Conservation (phyloP, 1,139 yeast genomes). For the Pichia sp. region DNA sequence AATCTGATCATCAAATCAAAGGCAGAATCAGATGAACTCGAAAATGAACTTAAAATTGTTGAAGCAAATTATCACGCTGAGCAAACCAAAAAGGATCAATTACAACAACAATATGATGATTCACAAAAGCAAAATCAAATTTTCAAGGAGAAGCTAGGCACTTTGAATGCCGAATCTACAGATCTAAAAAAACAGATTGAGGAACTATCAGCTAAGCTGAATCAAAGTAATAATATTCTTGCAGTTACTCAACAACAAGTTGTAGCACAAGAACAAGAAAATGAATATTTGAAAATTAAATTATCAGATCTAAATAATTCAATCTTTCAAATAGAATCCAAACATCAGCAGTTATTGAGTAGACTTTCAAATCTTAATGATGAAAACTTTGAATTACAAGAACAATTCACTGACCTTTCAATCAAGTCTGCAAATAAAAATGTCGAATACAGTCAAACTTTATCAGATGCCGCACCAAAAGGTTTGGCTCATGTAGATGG, state of each 20-base stretch:
- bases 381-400: slow-evolving; percentile 31
- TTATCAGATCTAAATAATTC: slow-evolving; percentile 38
- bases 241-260: slow-evolving; percentile 66
- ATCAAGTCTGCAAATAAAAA: slow-evolving; percentile 29
- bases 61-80: slow-evolving; percentile 78
- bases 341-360: slow-evolving; percentile 26
- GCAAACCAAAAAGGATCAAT: slow-evolving; percentile 56
- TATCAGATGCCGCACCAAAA: slow-evolving; percentile 25
- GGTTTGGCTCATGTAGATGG: slow-evolving; percentile 24
- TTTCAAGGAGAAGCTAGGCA: slow-evolving; percentile 61
- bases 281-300: slow-evolving; percentile 39
- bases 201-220: slow-evolving; percentile 43
- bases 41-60: slow-evolving; percentile 68
- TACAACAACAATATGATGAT: slow-evolving; percentile 52
- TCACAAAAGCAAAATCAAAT: slow-evolving; percentile 60
- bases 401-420: slow-evolving; percentile 27
- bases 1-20: slow-evolving; percentile 48
- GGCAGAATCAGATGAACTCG: slow-evolving; percentile 63
- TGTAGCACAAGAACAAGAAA: slow-evolving; percentile 46
- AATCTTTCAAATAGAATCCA: slow-evolving; percentile 32
- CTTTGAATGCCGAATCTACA: slow-evolving; percentile 57
- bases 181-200: slow-evolving; percentile 53
- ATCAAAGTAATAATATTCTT: slow-evolving; percentile 54
- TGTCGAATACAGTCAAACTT: slow-evolving; percentile 23
- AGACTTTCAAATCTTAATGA: slow-evolving; percentile 32